Conservation (phyloP, 129 eudicot species). For the Logfia minima region DNA sequence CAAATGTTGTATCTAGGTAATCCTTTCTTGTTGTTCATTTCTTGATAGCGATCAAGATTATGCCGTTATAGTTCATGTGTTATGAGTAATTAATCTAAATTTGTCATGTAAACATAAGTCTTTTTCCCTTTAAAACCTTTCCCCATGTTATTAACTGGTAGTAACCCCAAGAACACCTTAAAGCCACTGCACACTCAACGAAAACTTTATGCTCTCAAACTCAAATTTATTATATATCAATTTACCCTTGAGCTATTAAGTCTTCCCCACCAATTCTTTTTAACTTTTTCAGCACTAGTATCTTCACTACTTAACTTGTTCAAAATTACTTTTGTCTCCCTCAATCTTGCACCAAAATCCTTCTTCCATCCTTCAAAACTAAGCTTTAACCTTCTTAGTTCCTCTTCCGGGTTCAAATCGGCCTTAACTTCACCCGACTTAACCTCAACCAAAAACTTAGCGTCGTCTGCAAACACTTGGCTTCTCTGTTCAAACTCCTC, state of each 20-base stretch:
- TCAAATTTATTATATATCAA: slow-evolving; percentile 14
- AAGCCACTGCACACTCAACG: slow-evolving; percentile 16
- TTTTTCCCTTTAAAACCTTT: not conserved
- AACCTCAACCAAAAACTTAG: slow-evolving; percentile 84
- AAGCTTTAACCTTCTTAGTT: slow-evolving; percentile 65
- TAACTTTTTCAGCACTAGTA: slow-evolving; percentile 45
- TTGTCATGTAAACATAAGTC: not conserved
- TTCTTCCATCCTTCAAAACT: slow-evolving; percentile 91
- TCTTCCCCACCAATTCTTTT: slow-evolving; percentile 88
- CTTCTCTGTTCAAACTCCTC: slow-evolving; percentile 93
- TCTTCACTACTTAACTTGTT: slow-evolving; percentile 67
- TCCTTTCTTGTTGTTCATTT: not conserved
- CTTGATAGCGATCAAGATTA: not conserved
- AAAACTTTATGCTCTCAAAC: slow-evolving; percentile 8
- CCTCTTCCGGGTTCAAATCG: slow-evolving; percentile 67
- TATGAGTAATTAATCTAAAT: not conserved
- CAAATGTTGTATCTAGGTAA: not conserved
- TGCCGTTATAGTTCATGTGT: not conserved
- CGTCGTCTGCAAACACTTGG: slow-evolving; percentile 84
- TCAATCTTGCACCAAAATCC: slow-evolving; percentile 65
- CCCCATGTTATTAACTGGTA: not conserved
- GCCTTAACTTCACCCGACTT: slow-evolving; percentile 84
- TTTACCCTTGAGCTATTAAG: slow-evolving; percentile 62
- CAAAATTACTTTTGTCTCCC: slow-evolving; percentile 80
- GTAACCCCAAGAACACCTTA: slow-evolving; percentile 17